These are phyloP conservation scores for Saccharomycopsis guyanensis DNA, from an alignment of 805 yeast genomes.

Conservation along the genomic window DNA sequence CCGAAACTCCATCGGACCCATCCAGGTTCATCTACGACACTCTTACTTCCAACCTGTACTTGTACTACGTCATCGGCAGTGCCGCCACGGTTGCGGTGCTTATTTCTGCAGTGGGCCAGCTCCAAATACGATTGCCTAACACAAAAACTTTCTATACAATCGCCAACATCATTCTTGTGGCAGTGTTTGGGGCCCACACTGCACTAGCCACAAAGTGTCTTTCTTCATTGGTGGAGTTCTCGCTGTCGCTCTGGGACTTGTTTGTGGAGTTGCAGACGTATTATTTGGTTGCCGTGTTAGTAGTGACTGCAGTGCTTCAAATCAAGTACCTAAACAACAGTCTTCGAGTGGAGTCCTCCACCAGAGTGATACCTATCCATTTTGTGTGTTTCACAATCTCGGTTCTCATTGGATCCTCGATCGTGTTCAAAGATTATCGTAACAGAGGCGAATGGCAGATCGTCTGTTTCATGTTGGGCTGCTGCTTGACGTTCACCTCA, in stretches of 20 bases:
- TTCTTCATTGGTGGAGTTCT: conserved; percentile 28
- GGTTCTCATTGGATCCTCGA: conserved; percentile 35
- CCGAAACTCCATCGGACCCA: conserved; percentile 23
- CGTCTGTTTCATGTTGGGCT: conserved; percentile 29
- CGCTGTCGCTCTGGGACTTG: conserved; percentile 9
- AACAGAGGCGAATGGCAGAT: conserved; percentile 24
- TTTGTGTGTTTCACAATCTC: conserved; percentile 40
- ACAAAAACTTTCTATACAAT: conserved; percentile 23
- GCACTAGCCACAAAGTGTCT: conserved; percentile 39
- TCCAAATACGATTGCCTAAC: background rate
- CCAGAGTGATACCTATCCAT: conserved; percentile 43
- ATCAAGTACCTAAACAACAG: conserved; percentile 33
- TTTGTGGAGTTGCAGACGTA: conserved; percentile 27
- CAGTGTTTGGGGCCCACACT: conserved; percentile 40
- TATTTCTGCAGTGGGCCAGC: conserved; percentile 1
- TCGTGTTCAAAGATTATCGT: conserved; percentile 35
- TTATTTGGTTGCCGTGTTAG: conserved; percentile 27
- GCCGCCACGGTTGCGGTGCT: background rate
- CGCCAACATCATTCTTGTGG: conserved; percentile 31
- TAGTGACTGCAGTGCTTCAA: conserved; percentile 36
- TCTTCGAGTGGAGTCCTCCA: conserved; percentile 34
- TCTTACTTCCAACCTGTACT: conserved; percentile 24
- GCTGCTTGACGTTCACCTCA: conserved; percentile 33
- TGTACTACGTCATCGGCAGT: conserved; percentile 24
- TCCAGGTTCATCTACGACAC: conserved; percentile 25